These are phyloP conservation scores for Avena atlantica DNA, from an alignment of 176 grass and related monocot genomes.

Conservation along the genomic window DNA sequence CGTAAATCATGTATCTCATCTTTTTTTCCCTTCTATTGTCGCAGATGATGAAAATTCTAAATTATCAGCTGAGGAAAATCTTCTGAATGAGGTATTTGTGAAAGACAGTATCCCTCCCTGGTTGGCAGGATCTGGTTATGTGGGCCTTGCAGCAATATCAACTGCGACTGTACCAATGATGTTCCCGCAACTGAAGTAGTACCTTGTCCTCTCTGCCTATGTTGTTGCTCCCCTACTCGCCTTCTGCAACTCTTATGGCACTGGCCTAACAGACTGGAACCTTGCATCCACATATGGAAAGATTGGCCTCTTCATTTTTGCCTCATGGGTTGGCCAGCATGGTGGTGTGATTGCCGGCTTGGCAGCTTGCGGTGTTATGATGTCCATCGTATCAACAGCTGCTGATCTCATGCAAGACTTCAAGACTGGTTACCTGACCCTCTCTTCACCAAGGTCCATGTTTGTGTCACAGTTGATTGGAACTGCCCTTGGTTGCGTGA, in stretches of 20 bases:
- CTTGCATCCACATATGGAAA: constrained; percentile 79
- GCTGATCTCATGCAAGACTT: constrained; percentile 95
- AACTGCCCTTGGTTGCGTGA: constrained; percentile 70
- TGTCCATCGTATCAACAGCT: constrained; percentile 82
- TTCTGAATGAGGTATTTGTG: constrained; percentile 56
- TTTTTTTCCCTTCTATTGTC: constrained; percentile 28
- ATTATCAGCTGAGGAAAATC: constrained; percentile 58
- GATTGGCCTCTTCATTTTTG: constrained; percentile 80
- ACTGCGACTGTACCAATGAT: constrained; percentile 64
- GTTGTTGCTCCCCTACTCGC: constrained; percentile 71
- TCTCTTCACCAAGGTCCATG: constrained; percentile 82
- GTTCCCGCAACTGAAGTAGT: constrained; percentile 88
- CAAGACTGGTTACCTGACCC: constrained; percentile 85
- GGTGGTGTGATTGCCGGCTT: constrained; percentile 80
- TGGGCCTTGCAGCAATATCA: constrained; percentile 69
- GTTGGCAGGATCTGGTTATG: constrained; percentile 66
- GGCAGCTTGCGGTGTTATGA: constrained; percentile 86
- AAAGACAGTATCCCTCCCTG: constrained; percentile 76
- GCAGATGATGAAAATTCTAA: constrained; percentile 59
- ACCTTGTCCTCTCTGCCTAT: constrained; percentile 68
- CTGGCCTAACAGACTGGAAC: constrained; percentile 79
- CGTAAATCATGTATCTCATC: constrained; percentile 24
- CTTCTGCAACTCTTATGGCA: constrained; percentile 88
- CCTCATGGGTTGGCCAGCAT: constrained; percentile 62
- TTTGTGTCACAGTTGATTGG: constrained; percentile 86